Conservation (phyloP, 805 yeast genomes). For the Nakazawaea pomicola region DNA sequence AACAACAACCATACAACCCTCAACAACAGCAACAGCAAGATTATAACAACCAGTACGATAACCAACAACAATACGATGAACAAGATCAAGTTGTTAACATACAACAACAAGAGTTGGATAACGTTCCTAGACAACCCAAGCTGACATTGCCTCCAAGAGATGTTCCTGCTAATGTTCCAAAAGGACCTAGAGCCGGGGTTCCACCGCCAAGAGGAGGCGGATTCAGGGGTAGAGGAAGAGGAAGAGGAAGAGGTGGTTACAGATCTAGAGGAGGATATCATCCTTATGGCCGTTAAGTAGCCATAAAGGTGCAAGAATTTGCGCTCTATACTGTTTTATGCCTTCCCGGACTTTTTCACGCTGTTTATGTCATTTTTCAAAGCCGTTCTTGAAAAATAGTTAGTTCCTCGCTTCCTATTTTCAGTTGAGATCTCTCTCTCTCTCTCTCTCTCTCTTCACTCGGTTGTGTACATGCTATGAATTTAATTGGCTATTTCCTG, state of each 20-base stretch:
- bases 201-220: conserved; percentile 6
- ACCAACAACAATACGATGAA: conserved; percentile 20
- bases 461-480: no score
- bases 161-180: conserved; percentile 37
- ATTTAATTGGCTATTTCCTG: no score
- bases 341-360: no score
- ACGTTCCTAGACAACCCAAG: conserved; percentile 19
- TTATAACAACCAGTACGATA: conserved; percentile 15
- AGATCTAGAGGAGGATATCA: conserved; percentile 13
- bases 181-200: conserved; percentile 36
- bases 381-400: no score
- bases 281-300: conserved; percentile 10
- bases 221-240: conserved; percentile 4
- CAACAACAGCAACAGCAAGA: conserved; percentile 26
- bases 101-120: conserved; percentile 19
- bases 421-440: no score
- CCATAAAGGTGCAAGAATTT: no score
- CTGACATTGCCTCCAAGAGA: conserved; percentile 13
- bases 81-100: conserved; percentile 16
- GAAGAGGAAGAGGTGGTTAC: conserved; percentile 12
- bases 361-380: no score
- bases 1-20: conserved; percentile 20
- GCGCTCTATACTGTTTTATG: no score
- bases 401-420: no score
- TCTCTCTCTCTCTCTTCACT: no score